Evolutionary conservation across 2,329 filamentous ascomycete genomes (phyloP), one percentile per base, ranked within the genome.

Genomic region (Thelonectria rubi): DNA sequence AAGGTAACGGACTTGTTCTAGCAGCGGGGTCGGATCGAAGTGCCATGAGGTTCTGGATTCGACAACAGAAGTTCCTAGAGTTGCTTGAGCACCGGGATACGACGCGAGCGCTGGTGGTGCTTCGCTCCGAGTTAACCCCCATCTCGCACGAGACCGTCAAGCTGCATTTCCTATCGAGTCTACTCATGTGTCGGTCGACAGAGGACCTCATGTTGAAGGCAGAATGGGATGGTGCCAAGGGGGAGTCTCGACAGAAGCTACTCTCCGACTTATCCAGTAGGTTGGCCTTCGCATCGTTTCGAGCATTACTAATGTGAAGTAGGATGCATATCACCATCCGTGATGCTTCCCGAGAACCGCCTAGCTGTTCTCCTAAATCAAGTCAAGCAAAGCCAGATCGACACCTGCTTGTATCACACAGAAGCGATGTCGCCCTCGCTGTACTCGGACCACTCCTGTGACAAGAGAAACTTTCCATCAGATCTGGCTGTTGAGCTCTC

Each of bases 1-100:
- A 69, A 45, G 78, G 78, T 0, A 82, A 86, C 66, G 92, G 90
- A 2, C 80, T 99, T 56, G 86, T 92, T 15, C 83, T 98, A 55
- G 87, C 90, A 15, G 86, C 91, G 45, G 89, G 87, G 21, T 90
- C 92, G 7, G 90, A 97, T 70, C 85, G 85, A 59, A 88, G 90
- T 67, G 83, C 90, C 54, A 94, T 99, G 91, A 85, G 90, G 48
- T 97, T 98, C 76, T 89, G 89, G 81, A 82, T 99, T 71, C 86
- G 94, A 65, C 91, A 97, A 74, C 95, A 99, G 75, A 98, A 98
- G 76, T 99, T 94, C 71, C 82, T 99, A 30, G 95, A 99, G 79
- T 81, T 97, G 9, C 80, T 99, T 45, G 94, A 98, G 75, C 82
- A 84, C 70, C 83, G 88, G 67, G 89, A 97, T 69, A 86, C 92